A percentile compares a stretch with the other conserved stretches of the same genome.
These are phyloP conservation scores for Fusarium nematophilum DNA, from an alignment of 2,329 filamentous ascomycete species.

Conservation along the genomic window DNA sequence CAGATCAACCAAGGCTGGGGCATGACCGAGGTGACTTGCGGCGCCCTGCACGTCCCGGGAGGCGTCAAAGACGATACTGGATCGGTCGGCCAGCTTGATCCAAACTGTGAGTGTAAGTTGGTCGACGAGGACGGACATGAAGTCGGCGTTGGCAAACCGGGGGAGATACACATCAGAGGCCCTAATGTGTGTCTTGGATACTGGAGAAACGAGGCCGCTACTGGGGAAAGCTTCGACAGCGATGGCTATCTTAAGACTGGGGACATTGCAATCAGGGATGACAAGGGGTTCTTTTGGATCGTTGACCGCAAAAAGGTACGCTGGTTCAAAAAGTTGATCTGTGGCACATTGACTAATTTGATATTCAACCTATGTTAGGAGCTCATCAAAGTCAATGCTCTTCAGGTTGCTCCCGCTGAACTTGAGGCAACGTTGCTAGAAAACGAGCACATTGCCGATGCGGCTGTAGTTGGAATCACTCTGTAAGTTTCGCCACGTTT, in stretches of 20 bases:
- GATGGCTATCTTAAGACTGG: slow-evolving; percentile 71
- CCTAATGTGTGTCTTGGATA: slow-evolving; percentile 70
- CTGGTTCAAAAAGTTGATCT: slow-evolving; percentile 3
- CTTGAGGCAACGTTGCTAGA: slow-evolving; percentile 63
- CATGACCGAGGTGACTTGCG: slow-evolving; percentile 67
- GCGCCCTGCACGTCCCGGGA: slow-evolving; percentile 55
- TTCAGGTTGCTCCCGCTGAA: slow-evolving; percentile 71
- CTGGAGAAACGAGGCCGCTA: slow-evolving; percentile 67
- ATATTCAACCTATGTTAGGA: slow-evolving; percentile 53
- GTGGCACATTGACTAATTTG: too few species aligned
- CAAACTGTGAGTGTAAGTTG: slow-evolving; percentile 65
- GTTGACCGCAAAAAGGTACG: slow-evolving; percentile 62
- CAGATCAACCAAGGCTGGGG: slow-evolving; percentile 67
- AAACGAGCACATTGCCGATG: slow-evolving; percentile 63
- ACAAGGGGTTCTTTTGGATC: slow-evolving; percentile 59
- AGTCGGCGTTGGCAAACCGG: slow-evolving; percentile 58
- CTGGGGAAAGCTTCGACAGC: slow-evolving; percentile 58
- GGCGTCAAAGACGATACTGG: slow-evolving; percentile 53
- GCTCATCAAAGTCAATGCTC: slow-evolving; percentile 68
- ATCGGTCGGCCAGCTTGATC: slow-evolving; percentile 63
- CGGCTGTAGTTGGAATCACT: slow-evolving; percentile 65
- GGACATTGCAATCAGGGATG: slow-evolving; percentile 63
- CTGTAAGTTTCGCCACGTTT: slow-evolving; percentile 45
- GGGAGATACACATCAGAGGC: slow-evolving; percentile 65
- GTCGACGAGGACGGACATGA: slow-evolving; percentile 65